These are phyloP conservation scores for Moricandia moricandioides DNA, from an alignment of 345 rosid species.

Conservation along the genomic window DNA sequence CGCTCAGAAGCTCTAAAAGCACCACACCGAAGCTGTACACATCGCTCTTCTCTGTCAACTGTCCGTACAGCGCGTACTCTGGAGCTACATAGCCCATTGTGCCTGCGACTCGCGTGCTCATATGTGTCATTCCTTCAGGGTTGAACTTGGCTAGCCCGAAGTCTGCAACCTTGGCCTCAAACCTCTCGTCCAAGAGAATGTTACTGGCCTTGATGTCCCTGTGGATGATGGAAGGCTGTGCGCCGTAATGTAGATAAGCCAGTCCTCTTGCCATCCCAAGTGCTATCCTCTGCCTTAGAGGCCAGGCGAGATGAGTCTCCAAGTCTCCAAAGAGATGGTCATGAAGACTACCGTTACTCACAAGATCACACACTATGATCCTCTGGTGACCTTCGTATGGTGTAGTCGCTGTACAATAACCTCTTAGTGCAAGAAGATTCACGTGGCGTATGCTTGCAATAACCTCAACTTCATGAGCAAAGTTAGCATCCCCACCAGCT, in stretches of 20 bases:
- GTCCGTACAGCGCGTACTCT: conserved; percentile 89
- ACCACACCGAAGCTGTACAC: conserved; percentile 90
- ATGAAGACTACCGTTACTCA: conserved; percentile 76
- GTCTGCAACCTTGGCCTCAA: conserved; percentile 81
- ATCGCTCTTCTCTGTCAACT: conserved; percentile 80
- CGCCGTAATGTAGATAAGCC: conserved; percentile 84
- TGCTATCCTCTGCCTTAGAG: conserved; percentile 71
- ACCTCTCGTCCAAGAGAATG: conserved; percentile 78
- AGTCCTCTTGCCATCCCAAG: conserved; percentile 85
- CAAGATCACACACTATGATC: conserved; percentile 82
- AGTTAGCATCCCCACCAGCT: conserved; percentile 66
- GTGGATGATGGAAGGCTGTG: conserved; percentile 75
- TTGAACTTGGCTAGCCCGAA: conserved; percentile 88
- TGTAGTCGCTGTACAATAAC: conserved; percentile 84
- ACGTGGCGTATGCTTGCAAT: conserved; percentile 89
- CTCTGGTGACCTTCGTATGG: conserved; percentile 88
- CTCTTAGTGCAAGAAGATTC: conserved; percentile 75
- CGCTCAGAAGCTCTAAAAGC: conserved; percentile 87
- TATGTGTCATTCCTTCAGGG: conserved; percentile 76
- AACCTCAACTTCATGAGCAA: conserved; percentile 82
- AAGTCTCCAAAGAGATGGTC: conserved; percentile 70
- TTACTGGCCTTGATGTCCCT: conserved; percentile 88
- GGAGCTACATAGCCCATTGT: conserved; percentile 98
- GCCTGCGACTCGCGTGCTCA: conserved; percentile 92
- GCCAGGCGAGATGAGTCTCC: conserved; percentile 65